These are phyloP conservation scores for Lactifluus echinatus DNA, from an alignment of 768 basidiomycete species.

Conservation along the genomic window DNA sequence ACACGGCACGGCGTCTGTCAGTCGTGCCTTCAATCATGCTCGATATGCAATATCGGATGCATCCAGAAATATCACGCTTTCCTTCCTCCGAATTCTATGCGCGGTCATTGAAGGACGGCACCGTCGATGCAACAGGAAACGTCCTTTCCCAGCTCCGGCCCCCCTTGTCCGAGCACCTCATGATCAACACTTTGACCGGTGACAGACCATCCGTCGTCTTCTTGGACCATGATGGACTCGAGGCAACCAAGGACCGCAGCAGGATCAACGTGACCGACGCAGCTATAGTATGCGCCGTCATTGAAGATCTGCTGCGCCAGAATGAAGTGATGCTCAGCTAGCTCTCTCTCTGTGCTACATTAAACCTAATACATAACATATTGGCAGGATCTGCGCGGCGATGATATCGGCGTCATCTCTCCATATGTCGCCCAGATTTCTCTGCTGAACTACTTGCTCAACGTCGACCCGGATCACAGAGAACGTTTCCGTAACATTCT, in stretches of 20 bases:
- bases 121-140: constrained; percentile 43
- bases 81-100: constrained; percentile 81
- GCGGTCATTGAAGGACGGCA: constrained; percentile 62
- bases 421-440: constrained; percentile 87
- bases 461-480: constrained; percentile 41
- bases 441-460: constrained; percentile 59
- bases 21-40: constrained; percentile 88
- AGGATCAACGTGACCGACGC: constrained; percentile 73
- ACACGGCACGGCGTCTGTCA: constrained; percentile 26
- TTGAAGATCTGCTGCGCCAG: constrained; percentile 66
- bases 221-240: constrained; percentile 66
- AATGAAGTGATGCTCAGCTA: constrained; percentile 2
- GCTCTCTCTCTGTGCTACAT: background rate
- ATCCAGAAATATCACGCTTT: constrained; percentile 81
- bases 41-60: constrained; percentile 95
- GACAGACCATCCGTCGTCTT: constrained; percentile 62
- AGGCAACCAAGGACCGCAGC: constrained; percentile 61
- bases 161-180: constrained; percentile 49
- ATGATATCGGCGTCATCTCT: constrained; percentile 86
- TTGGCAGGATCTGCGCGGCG: constrained; percentile 46
- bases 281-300: constrained; percentile 63
- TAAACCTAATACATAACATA: constrained; percentile 21
- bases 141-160: constrained; percentile 47
- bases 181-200: constrained; percentile 30
- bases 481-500: constrained; percentile 50